Conservation (phyloP, 257 asterid genomes). For the Voacanga thouarsii region DNA sequence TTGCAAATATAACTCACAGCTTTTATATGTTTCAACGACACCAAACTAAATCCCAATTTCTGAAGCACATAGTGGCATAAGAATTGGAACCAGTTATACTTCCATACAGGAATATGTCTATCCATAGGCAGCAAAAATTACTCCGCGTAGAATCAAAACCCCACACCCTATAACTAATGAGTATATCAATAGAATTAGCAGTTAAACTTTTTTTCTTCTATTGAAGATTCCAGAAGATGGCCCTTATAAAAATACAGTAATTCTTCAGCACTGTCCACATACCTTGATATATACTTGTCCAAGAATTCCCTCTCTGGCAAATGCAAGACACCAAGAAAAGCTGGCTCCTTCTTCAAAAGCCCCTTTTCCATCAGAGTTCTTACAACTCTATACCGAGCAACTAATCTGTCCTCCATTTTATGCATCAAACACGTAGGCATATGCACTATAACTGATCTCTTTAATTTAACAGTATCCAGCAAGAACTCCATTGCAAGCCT, state of each 20-base stretch:
- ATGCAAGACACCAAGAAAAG: constrained; percentile 1
- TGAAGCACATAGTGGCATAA: no score
- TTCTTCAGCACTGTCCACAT: constrained; percentile 20
- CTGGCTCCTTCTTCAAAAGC: constrained; percentile 22
- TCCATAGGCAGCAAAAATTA: no score
- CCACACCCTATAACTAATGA: no score
- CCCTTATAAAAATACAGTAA: constrained; percentile 18
- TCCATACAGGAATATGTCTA: no score
- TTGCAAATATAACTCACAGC: no score
- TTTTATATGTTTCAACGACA: no score
- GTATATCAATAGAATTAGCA: neutral
- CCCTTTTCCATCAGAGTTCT: constrained; percentile 12
- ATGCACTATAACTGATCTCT: constrained; percentile 15
- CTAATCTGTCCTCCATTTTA: constrained; percentile 26
- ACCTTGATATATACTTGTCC: constrained; percentile 23
- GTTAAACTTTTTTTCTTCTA: neutral
- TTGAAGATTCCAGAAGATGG: constrained; percentile 10
- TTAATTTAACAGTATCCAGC: constrained; percentile 12
- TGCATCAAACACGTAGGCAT: constrained; percentile 15
- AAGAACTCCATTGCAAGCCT: constrained; percentile 23
- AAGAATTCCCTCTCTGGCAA: constrained; percentile 19
- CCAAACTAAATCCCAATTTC: no score
- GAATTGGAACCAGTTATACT: no score
- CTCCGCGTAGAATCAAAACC: no score
- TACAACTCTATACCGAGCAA: constrained; percentile 26